phyloP scores from a whole-genome alignment of 345 rosid genomes.

The Turritis glabra region DNA sequence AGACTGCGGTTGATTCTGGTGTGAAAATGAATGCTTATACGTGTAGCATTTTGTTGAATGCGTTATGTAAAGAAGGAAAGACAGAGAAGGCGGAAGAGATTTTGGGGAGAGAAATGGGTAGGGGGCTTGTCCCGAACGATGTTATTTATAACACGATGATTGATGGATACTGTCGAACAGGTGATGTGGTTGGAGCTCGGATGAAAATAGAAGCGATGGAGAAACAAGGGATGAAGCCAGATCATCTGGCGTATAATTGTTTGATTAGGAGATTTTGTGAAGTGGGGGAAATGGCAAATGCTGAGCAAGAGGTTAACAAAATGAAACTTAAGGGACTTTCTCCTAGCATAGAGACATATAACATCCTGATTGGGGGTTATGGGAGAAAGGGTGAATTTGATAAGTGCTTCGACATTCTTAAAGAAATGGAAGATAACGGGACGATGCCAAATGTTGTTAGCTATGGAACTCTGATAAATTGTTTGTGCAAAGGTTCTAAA shows the following conservation, averaged over 20 bases:
- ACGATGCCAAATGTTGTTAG: constrained; percentile 64
- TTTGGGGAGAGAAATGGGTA: constrained; percentile 47
- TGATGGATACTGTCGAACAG: constrained; percentile 62
- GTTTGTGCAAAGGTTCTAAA: constrained; percentile 68
- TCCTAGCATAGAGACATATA: constrained; percentile 62
- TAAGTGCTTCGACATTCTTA: constrained; percentile 67
- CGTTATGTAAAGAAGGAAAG: constrained; percentile 62
- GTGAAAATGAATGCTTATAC: constrained; percentile 54
- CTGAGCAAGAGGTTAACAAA: constrained; percentile 58
- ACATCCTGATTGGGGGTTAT: constrained; percentile 69
- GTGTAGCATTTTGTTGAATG: constrained; percentile 59
- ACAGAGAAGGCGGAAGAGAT: constrained; percentile 65
- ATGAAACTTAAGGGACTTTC: constrained; percentile 64
- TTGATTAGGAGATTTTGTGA: constrained; percentile 61
- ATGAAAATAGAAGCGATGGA: constrained; percentile 58
- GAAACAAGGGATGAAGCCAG: constrained; percentile 55
- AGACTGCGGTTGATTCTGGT: constrained; percentile 45
- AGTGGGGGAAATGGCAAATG: constrained; percentile 58
- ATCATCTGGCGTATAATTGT: constrained; percentile 58
- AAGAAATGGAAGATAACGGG: constrained; percentile 71
- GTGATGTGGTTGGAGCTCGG: constrained; percentile 53
- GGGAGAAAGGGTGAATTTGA: constrained; percentile 58
- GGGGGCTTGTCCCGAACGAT: constrained; percentile 54
- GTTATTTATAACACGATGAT: constrained; percentile 63
- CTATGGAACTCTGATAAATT: constrained; percentile 72